Evolutionary conservation across 371 early-diverging fungal genomes (phyloP), one percentile per base, ranked within the genome.

Genomic region (Mucor piriformis): DNA sequence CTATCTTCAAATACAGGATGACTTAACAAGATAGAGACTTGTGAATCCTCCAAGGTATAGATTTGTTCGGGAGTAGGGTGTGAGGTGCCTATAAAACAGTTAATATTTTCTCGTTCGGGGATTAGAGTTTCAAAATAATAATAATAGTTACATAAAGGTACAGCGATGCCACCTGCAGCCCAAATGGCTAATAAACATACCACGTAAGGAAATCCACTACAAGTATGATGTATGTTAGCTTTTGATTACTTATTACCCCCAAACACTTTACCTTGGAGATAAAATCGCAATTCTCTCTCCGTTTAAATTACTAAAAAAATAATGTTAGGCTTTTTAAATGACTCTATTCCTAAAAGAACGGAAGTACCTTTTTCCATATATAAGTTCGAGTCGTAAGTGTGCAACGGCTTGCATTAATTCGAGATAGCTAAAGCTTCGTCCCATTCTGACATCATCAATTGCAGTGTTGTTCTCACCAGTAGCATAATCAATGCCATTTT

Each of bases 181-280:
- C 95, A 94, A 38, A 87, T 71, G 8, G 86, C 83, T 85, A 89
- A 92, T 66, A 90, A 90, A 13, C 79, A 66, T 3, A 82, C 84
- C 6, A 87, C 88, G 67, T 91, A 92, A 20, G 84, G 77, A 71
- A 86, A 92, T 32, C 83, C 80, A 54, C 82, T 79, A 51, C 11
- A 0, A 33, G 0, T 29, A 11, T 15, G 3, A 3, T 13, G n/a
- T n/a, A n/a, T n/a, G n/a, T 20, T 20, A 6, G 29, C 29, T 25
- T 7, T 20, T 15, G n/a, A n/a, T n/a, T n/a, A n/a, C n/a, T n/a
- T n/a, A n/a, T n/a, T n/a, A n/a, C n/a, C n/a, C n/a, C n/a, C n/a
- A n/a, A n/a, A n/a, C n/a, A n/a, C 2, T 35, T 67, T 67, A 74
- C 78, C 74, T 85, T 47, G 91, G 92, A 61, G 76, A 82, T 20